A percentile compares a stretch with the other conserved stretches of the same genome.
These are phyloP conservation scores for Colletotrichum liriopes DNA, from an alignment of 2,329 filamentous ascomycete species.

Conservation along the genomic window DNA sequence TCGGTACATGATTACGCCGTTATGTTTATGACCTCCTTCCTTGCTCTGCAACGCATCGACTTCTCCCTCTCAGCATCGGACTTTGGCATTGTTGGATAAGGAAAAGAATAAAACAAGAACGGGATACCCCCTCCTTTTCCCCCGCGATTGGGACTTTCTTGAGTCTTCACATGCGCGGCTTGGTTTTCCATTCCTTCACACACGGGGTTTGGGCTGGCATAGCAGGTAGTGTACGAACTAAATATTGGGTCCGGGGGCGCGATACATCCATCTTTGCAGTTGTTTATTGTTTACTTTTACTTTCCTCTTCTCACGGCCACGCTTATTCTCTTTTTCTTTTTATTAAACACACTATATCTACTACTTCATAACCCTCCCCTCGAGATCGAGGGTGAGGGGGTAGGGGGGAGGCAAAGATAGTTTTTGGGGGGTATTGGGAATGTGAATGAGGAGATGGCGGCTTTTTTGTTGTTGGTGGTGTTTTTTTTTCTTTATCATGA, in stretches of 20 bases:
- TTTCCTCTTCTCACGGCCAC: constrained; percentile 14
- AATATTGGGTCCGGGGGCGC: constrained; percentile 21
- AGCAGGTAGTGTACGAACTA: constrained; percentile 23
- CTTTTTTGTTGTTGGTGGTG: constrained; percentile 8
- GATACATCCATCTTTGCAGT: constrained; percentile 11
- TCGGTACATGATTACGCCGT: constrained; percentile 31
- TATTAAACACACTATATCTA: constrained; percentile 20
- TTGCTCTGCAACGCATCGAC: constrained; percentile 31
- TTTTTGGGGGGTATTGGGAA: background rate
- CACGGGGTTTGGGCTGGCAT: constrained; percentile 26
- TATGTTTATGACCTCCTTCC: constrained; percentile 40
- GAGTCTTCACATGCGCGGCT: constrained; percentile 21
- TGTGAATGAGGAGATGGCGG: background rate
- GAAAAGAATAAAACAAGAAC: constrained; percentile 25
- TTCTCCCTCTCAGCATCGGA: constrained; percentile 22
- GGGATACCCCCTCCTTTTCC: constrained; percentile 16
- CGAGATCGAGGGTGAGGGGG: background rate
- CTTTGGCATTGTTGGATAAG: constrained; percentile 31
- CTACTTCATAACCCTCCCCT: background rate
- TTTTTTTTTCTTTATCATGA: constrained; percentile 22
- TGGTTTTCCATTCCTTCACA: constrained; percentile 8
- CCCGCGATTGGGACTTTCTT: background rate
- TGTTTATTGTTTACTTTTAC: constrained; percentile 10
- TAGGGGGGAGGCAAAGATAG: background rate
- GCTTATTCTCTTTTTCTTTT: constrained; percentile 4